These are phyloP conservation scores for Physaria fendleri DNA, from an alignment of 345 rosid genomes.

Conservation along the genomic window DNA sequence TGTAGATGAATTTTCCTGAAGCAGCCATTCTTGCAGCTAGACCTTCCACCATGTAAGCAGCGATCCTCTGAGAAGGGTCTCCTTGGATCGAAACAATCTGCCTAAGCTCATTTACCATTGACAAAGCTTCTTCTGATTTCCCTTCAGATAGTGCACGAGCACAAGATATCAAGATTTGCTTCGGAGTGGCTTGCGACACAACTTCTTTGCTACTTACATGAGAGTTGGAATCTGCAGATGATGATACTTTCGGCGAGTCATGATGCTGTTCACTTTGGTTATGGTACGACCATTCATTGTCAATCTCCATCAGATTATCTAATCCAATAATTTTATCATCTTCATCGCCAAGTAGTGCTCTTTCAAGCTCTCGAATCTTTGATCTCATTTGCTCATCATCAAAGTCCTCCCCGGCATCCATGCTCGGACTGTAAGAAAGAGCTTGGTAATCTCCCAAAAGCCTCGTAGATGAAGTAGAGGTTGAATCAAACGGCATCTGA, in stretches of 20 bases:
- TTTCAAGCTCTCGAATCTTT: constrained; percentile 85
- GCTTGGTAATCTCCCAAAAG: constrained; percentile 30
- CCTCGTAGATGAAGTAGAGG: constrained; percentile 26
- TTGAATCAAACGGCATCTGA: constrained; percentile 35
- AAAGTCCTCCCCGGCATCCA: constrained; percentile 46
- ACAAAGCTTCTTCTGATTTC: constrained; percentile 51
- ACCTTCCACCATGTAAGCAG: constrained; percentile 99
- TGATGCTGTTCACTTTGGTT: constrained; percentile 40
- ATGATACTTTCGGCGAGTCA: constrained; percentile 78
- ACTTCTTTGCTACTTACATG: constrained; percentile 64
- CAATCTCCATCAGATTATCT: constrained; percentile 72
- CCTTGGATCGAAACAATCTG: constrained; percentile 86
- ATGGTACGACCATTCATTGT: constrained; percentile 68
- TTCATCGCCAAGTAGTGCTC: constrained; percentile 68
- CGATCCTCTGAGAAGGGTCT: constrained; percentile 86
- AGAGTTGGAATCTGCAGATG: constrained; percentile 67
- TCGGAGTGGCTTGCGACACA: constrained; percentile 54
- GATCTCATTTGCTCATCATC: constrained; percentile 55
- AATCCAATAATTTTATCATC: constrained; percentile 42
- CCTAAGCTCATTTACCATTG: constrained; percentile 65
- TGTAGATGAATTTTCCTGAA: constrained; percentile 81
- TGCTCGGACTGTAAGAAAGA: constrained; percentile 43
- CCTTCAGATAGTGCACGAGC: constrained; percentile 68
- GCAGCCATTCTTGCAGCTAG: constrained; percentile 91
- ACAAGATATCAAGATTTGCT: constrained; percentile 66